phyloP scores from a whole-genome alignment of 2,329 filamentous ascomycete species.

The Colletotrichum sp. region DNA sequence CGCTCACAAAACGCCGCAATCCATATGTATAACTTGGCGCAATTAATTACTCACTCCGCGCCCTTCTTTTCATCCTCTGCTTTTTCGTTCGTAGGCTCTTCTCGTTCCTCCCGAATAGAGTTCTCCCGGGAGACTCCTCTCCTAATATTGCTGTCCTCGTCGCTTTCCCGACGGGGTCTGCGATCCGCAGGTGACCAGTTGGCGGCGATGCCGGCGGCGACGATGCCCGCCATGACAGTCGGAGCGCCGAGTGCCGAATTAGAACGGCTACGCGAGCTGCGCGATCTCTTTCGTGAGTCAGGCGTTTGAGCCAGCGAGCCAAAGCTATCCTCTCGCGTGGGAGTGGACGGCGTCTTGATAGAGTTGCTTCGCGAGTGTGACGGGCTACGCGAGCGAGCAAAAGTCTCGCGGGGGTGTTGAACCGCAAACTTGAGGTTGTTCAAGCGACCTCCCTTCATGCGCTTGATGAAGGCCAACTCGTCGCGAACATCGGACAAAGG shows the following conservation, averaged over 20 bases:
- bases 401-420: constrained; percentile 74
- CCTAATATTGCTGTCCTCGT: constrained; percentile 31
- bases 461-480: constrained; percentile 81
- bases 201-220: constrained; percentile 77
- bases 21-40: background rate
- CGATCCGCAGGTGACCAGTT: constrained; percentile 77
- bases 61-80: constrained; percentile 11
- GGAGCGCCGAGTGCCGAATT: constrained; percentile 77
- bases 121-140: constrained; percentile 16
- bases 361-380: constrained; percentile 71
- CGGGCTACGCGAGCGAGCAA: constrained; percentile 67
- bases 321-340: constrained; percentile 61
- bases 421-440: constrained; percentile 83
- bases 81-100: background rate
- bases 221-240: constrained; percentile 83
- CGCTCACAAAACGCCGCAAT: constrained; percentile 3
- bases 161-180: constrained; percentile 35
- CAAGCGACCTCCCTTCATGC: constrained; percentile 80
- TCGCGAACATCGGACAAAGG: constrained; percentile 78
- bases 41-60: constrained; percentile 12
- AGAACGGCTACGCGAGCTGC: constrained; percentile 68
- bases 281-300: constrained; percentile 68
- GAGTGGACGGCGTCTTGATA: constrained; percentile 65
- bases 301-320: constrained; percentile 57
- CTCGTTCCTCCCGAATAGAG: constrained; percentile 13